Base-by-base conservation (phyloP, 140 eudicot species). In the Eryngium alpinum region DNA sequence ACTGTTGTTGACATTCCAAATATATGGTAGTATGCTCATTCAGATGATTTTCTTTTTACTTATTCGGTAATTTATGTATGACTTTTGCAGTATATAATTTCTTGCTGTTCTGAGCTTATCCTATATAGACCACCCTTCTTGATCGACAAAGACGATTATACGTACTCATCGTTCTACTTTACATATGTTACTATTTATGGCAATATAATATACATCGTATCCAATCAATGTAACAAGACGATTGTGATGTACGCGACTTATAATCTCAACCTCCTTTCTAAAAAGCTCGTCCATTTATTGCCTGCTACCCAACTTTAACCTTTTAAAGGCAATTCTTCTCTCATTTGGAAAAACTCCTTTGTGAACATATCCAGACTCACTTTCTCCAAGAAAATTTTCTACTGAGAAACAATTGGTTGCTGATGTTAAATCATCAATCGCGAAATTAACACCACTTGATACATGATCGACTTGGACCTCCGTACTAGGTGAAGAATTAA, bases 211-310 rank as follows among this genome's bases (percentile, higher is more conserved):
- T 17, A 21, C n/a, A 44, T 74, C 81, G 73, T 89, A 90, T 21
- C 95, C 95, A 29, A 90, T 87, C 86, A 90, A 70, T 1, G 91
- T 77, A 50, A 90, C 95, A 62, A 90, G 88, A 86, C 89, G 91
- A 22, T 80, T 85, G 28, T 90, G 93, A 84, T 89, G 93, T 31
- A 90, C 91, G n/a, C 90, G 76, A 46, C 90, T 88, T 76, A 90
- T 90, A 46, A 79, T 90, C 73, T 90, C 94, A 46, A 87, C 92
- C 77, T 90, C 94, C 10, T 90, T 88, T 70, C 83, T 87, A 84
- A 90, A 70, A 32, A 70, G 87, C 51, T 90, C 94, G 12, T 89
- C 85, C 53, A 87, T 88, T 1, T 93, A 93, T 31, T 87, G 95
- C 10, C 87, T 80, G 52, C 91, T 87, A 3, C 91, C 93, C 1